Evolutionary conservation across 78 protist genomes (phyloP).

Genomic region (Polysphondylium violaceum): DNA sequence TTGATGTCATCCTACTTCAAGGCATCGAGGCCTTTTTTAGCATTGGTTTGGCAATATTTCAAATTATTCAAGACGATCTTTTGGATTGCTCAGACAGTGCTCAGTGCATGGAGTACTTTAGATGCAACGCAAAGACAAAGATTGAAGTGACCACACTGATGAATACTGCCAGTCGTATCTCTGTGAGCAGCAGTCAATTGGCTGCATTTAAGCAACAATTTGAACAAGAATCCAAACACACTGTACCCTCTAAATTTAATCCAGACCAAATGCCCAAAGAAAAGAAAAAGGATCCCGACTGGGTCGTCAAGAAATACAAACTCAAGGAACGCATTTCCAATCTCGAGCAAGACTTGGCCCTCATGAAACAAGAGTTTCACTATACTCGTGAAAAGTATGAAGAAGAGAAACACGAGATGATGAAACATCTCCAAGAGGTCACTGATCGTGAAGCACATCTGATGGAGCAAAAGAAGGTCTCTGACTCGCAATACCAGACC

Average conservation of each 20-base stretch:
- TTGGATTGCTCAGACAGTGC: constrained; percentile 39
- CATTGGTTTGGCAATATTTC: constrained; percentile 69
- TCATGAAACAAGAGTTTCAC: constrained; percentile 49
- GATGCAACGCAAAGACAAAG: constrained; percentile 40
- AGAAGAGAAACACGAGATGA: constrained; percentile 31
- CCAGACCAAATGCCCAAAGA: constrained; percentile 45
- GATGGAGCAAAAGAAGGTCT: neutral
- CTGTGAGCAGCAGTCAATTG: constrained; percentile 23
- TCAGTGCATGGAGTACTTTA: constrained; percentile 53
- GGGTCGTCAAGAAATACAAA: constrained; percentile 74
- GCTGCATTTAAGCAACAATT: constrained; percentile 27
- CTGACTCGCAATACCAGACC: neutral
- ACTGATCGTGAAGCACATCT: constrained; percentile 38
- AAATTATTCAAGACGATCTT: constrained; percentile 41
- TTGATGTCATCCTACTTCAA: constrained; percentile 57
- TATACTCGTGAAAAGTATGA: constrained; percentile 29
- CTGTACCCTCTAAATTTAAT: constrained; percentile 36
- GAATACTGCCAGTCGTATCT: constrained; percentile 57
- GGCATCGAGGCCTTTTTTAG: constrained; percentile 65
- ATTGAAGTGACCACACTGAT: constrained; percentile 39
- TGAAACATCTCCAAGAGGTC: constrained; percentile 37
- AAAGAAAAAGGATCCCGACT: constrained; percentile 58
- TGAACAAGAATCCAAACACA: constrained; percentile 33
- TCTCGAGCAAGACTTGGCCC: constrained; percentile 72
- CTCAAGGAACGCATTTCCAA: constrained; percentile 33